A percentile compares a stretch with the other conserved stretches of the same genome.
Evolutionary conservation across 2,329 filamentous ascomycete species (phyloP).

Genomic region (Dactylellina sp.): DNA sequence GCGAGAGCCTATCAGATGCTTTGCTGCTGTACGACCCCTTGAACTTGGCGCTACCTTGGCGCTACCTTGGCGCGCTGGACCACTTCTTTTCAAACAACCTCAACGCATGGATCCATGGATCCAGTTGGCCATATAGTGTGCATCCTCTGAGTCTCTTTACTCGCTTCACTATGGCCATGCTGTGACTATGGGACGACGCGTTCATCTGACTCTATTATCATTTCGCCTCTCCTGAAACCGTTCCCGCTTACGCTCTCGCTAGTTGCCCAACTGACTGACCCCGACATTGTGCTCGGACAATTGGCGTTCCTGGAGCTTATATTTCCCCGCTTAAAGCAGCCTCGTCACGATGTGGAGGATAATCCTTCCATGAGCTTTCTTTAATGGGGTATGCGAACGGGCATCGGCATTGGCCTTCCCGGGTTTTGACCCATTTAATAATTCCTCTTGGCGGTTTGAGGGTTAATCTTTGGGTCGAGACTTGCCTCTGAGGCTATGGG

Average conservation of each 20-base stretch:
- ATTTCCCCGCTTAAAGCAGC: conserved; percentile 27
- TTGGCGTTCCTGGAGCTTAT: conserved; percentile 9
- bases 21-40: not conserved
- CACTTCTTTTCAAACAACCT: conserved; percentile 39
- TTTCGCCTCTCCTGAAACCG: conserved; percentile 7
- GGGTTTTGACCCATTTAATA: not conserved
- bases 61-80: conserved; percentile 20
- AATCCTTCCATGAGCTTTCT: not conserved
- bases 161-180: too few relatives aligned
- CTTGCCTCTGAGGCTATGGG: not conserved
- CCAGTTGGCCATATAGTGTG: too few relatives aligned
- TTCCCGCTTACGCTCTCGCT: conserved; percentile 32
- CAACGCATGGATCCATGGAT: conserved; percentile 20
- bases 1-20: conserved; percentile 14
- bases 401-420: not conserved
- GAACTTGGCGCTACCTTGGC: conserved; percentile 14
- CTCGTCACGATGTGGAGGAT: not conserved
- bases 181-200: too few relatives aligned
- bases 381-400: not conserved
- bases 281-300: conserved; percentile 1
- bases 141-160: too few relatives aligned
- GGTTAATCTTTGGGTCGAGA: conserved; percentile 4
- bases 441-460: conserved; percentile 3
- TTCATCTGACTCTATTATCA: too few relatives aligned
- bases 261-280: not conserved